Conservation (phyloP, 2,329 filamentous ascomycete species). For the Trichoderma oligosporum region DNA sequence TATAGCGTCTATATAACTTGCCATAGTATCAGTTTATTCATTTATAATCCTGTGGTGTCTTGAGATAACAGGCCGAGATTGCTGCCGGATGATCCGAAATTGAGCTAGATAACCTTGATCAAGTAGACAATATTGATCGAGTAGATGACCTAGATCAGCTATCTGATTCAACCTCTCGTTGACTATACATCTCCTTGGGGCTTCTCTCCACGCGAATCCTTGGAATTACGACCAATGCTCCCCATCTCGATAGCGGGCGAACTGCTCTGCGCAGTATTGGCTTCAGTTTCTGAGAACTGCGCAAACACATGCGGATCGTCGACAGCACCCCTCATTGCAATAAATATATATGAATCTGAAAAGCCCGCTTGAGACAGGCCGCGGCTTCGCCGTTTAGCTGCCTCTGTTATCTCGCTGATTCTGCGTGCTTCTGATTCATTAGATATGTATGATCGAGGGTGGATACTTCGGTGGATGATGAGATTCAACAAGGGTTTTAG, state of each 20-base stretch:
- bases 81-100: no score
- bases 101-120: no score
- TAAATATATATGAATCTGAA: slow-evolving; percentile 5
- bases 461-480: background rate
- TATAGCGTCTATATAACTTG: no score
- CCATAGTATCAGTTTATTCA: no score
- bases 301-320: background rate
- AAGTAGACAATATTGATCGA: no score
- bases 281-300: background rate
- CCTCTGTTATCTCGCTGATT: background rate
- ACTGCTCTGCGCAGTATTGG: background rate
- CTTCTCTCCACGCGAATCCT: background rate
- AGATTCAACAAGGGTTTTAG: slow-evolving; percentile 14
- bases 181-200: background rate
- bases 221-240: background rate
- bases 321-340: background rate
- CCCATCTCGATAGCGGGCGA: slow-evolving; percentile 1
- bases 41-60: no score
- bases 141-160: no score
- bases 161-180: no score
- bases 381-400: background rate
- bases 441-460: background rate
- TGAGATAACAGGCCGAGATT: no score
- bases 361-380: background rate
- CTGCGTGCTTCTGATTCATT: background rate